phyloP scores from a whole-genome alignment of 345 rosid species.

The Linum tenue region DNA sequence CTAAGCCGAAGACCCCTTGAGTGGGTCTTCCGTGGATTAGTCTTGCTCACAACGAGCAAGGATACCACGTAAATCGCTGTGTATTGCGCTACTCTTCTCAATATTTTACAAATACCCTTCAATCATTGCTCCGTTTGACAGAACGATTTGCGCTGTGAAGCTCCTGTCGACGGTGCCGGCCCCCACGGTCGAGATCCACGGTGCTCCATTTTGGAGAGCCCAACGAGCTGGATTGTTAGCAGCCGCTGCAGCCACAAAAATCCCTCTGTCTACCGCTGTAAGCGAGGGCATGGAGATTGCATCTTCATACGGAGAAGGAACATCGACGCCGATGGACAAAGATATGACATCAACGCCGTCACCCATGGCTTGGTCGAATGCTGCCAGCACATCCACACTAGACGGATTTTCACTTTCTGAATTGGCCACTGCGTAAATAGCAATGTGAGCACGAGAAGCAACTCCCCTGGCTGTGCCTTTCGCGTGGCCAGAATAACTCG shows the following conservation, averaged over 20 bases:
- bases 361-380: slow-evolving; percentile 58
- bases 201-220: slow-evolving; percentile 29
- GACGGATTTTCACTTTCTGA: slow-evolving; percentile 16
- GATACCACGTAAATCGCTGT: no score
- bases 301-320: slow-evolving; percentile 23
- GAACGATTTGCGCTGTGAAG: slow-evolving; percentile 21
- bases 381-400: slow-evolving; percentile 49
- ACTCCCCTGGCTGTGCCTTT: slow-evolving; percentile 22
- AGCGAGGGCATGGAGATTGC: slow-evolving; percentile 49
- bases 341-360: slow-evolving; percentile 62
- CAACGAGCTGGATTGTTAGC: slow-evolving; percentile 40
- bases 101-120: no score
- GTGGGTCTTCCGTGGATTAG: no score
- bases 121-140: slow-evolving; percentile 17
- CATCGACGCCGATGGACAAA: slow-evolving; percentile 38
- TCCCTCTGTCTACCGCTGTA: slow-evolving; percentile 43
- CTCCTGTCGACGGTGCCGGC: slow-evolving; percentile 36
- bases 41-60: no score
- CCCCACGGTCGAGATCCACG: slow-evolving; percentile 40
- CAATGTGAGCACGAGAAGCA: slow-evolving; percentile 20
- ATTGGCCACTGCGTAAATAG: slow-evolving; percentile 19
- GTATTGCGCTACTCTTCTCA: no score
- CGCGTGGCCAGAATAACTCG: slow-evolving; percentile 18
- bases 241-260: slow-evolving; percentile 34
- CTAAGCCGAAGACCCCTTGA: no score